These are phyloP conservation scores for Colletotrichum falcatum DNA, from an alignment of 2,329 filamentous ascomycete genomes.

Conservation along the genomic window DNA sequence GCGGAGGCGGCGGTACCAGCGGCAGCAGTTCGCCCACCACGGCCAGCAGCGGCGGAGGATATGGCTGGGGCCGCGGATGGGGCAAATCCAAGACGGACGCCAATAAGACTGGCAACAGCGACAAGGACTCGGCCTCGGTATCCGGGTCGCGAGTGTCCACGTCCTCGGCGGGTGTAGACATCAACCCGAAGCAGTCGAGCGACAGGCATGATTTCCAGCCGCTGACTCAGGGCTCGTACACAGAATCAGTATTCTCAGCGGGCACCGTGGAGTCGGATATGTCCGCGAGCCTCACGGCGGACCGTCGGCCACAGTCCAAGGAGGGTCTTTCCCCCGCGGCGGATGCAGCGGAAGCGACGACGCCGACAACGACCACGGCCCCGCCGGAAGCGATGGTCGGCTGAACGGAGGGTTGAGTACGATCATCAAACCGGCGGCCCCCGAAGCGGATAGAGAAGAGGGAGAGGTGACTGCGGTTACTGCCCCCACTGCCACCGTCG, in stretches of 20 bases:
- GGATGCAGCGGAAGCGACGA: background rate
- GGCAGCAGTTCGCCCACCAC: slow-evolving; percentile 17
- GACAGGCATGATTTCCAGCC: slow-evolving; percentile 45
- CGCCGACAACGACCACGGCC: background rate
- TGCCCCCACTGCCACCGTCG: background rate
- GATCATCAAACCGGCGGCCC: background rate
- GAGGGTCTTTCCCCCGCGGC: background rate
- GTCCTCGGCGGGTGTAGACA: slow-evolving; percentile 26
- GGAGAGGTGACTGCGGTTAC: too few species aligned
- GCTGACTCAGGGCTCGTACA: slow-evolving; percentile 56
- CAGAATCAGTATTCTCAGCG: slow-evolving; percentile 59
- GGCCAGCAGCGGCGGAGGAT: slow-evolving; percentile 28
- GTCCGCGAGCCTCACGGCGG: slow-evolving; percentile 20
- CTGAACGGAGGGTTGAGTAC: slow-evolving; percentile 2
- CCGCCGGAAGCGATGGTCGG: background rate
- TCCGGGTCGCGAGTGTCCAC: slow-evolving; percentile 18
- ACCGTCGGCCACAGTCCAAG: slow-evolving; percentile 28
- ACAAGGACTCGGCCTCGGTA: slow-evolving; percentile 47
- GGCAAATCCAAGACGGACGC: slow-evolving; percentile 42
- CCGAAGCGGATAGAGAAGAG: slow-evolving; percentile 9
- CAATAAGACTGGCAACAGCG: slow-evolving; percentile 30
- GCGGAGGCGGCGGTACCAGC: slow-evolving; percentile 39
- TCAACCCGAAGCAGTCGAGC: slow-evolving; percentile 13
- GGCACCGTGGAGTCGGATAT: slow-evolving; percentile 41
- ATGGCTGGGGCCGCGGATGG: slow-evolving; percentile 51